Base-by-base conservation (phyloP, 768 basidiomycete genomes). In the Clitopilus passeckerianus region DNA sequence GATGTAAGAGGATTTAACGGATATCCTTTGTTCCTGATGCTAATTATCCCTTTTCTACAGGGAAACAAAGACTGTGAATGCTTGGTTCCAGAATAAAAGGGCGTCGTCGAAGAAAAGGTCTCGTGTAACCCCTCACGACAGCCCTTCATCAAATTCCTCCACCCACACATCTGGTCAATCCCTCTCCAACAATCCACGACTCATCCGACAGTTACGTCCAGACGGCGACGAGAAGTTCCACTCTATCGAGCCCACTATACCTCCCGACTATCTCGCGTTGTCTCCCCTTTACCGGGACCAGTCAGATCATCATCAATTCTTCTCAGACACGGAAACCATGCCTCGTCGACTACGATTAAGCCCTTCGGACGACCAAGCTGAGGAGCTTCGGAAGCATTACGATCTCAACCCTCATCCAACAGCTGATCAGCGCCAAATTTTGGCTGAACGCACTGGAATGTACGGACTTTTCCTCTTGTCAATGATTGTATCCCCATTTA, bases 41-140 rank as follows among this genome's bases (percentile, higher is more conserved):
- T 54, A 23, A 56, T 59, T 62, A 57, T 61, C 57, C 57, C 35
- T 60, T 57, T 63, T 57, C 56, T 68, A 24, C 59, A 91, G 90
- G 86, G 88, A 91, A 70, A 86, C 84, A 71, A 91, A 91, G 80
- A 90, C 88, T 1, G 89, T 91, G 68, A 89, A 89, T 69, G 87
- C 90, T 14, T 91, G 89, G 87, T 92, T 91, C 73, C 90, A 91
- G 75, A 91, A 91, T 70, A 91, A 91, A 77, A 81, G 90, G 57
- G 90, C 90, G 6, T 90, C 89, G 12, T 85, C 83, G 65, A 91
- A 90, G 80, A 91, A 91, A 73, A 81, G 76, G 71, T 81, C 79
- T 70, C 77, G 69, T 62, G 57, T 64, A 41, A 65, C 68, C 61
- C 72, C 58, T 67, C 76, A 53, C 71, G 72, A 22, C 68, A 75